These are phyloP conservation scores for Talaromyces sp. DNA, from an alignment of 2,329 filamentous ascomycete genomes.

Conservation along the genomic window DNA sequence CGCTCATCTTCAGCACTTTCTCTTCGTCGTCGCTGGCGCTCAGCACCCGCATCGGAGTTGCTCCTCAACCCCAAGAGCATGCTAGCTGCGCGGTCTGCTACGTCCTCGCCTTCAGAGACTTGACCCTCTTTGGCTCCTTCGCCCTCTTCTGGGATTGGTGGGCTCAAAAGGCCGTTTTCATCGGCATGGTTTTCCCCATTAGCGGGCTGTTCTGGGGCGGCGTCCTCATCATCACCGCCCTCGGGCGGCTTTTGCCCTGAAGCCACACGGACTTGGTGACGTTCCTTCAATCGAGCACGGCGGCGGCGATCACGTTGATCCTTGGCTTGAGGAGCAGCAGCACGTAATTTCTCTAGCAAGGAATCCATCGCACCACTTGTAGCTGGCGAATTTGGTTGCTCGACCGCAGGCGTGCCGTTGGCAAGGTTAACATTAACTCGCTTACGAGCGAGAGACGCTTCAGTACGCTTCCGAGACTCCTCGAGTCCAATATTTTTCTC, in stretches of 20 bases:
- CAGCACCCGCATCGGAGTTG: constrained; percentile 59
- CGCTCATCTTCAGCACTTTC: constrained; percentile 82
- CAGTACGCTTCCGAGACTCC: constrained; percentile 80
- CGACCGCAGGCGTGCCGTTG: constrained; percentile 55
- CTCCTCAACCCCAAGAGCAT: constrained; percentile 81
- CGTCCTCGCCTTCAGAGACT: constrained; percentile 64
- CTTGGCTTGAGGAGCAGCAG: constrained; percentile 84
- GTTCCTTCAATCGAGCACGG: constrained; percentile 84
- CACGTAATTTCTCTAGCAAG: constrained; percentile 89
- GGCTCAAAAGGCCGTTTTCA: constrained; percentile 53
- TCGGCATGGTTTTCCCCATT: constrained; percentile 45
- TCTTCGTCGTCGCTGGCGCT: constrained; percentile 63
- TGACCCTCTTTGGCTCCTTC: constrained; percentile 39
- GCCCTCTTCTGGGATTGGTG: constrained; percentile 44
- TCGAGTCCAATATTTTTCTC: constrained; percentile 88
- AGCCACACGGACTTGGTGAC: constrained; percentile 85
- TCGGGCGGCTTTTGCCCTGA: constrained; percentile 89
- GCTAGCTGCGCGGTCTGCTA: constrained; percentile 81
- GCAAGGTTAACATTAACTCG: constrained; percentile 64
- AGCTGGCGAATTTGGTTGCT: constrained; percentile 64
- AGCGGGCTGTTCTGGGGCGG: constrained; percentile 46
- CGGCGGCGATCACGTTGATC: constrained; percentile 88
- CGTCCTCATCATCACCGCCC: constrained; percentile 58
- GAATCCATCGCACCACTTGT: constrained; percentile 94
- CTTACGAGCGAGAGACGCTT: constrained; percentile 91